Base-by-base conservation (phyloP, 352 stramenopile species). In the Phytophthora melonis region DNA sequence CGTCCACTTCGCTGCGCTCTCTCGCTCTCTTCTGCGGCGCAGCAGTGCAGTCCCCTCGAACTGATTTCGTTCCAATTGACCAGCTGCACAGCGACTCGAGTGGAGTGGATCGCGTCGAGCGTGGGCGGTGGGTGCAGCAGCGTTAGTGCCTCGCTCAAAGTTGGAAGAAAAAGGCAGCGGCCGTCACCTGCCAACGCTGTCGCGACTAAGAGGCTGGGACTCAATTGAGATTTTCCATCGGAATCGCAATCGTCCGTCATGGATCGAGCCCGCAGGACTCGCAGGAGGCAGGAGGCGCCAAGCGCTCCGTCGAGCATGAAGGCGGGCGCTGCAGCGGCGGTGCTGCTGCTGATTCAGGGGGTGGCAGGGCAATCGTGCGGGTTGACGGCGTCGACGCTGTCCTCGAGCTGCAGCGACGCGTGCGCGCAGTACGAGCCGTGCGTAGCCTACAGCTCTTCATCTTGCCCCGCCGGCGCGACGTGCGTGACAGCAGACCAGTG, bases 341-440 rank as follows among this genome's bases (percentile, higher is more conserved):
- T 76, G 50, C 34, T 81, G 53, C 50, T 78, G 54, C 34, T 75
- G 45, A 59, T 72, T 53, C 74, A 70, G 55, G 45, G 64, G 14
- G 62, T 66, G 2, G 25, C 58, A 13, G 70, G 54, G 19, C 67
- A 76, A 3, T 53, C 45, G 18, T 81, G 74, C 27, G 70, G 30
- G 45, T 21, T 78, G 4, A 9, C 57, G 18, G 18, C 47, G 1
- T 66, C 56, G 9, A 84, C 84, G 18, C 66, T 92, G 32, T 87
- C 84, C 6, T 87, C 83, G 25, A 73, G 32, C 59, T 92, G 83
- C 77, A 66, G 73, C 39, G 65, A 72, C 39, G 41, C 71, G 13
- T 93, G 86, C 66, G 78, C 71, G 52, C 62, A 75, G 0, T 82
- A 84, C 5, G 75, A 80, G 2, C 86, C 86, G 16, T 93, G 84